Base-by-base conservation (phyloP, 148 eudicot species). In the Silene uniflora region DNA sequence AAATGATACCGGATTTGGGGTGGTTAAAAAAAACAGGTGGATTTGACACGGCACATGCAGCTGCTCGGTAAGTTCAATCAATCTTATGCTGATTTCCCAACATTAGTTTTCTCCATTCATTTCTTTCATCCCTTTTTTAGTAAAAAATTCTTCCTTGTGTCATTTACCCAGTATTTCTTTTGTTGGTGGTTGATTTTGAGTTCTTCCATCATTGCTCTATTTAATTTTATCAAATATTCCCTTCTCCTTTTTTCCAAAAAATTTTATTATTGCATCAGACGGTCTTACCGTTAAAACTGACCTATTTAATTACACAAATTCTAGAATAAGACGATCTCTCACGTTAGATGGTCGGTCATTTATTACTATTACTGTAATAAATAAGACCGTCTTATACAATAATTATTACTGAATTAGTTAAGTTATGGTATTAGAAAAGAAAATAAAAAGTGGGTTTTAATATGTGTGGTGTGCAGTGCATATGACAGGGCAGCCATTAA, bases 401-500 rank as follows among this genome's bases (percentile, higher is more conserved):
- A n/a, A n/a, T n/a, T n/a, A n/a, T n/a, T n/a, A n/a, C n/a, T n/a
- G n/a, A n/a, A n/a, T n/a, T n/a, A n/a, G n/a, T n/a, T n/a, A n/a
- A n/a, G n/a, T n/a, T 39, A 7, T 6, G 10, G 6, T 6, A 2
- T 32, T 32, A 0, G 35, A 32, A 32, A 32, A 32, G 2, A 2
- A 4, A 32, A 32, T 32, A 39, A 39, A 39, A 39, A 39, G 10
- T 39, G 44, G 8, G 44, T 6, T 39, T 39, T 6, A 42, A 1
- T 4, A 21, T 73, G 77, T 76, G 56, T 81, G 76, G 66, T 55
- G 19, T 75, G 66, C 93, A 94, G 98, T 39, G 98, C 98, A 12
- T 94, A 94, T 79, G 98, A 94, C 86, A 85, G 97, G 76, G 98
- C 98, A 29, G 98, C 98, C n/a, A 92, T 94, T 60, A 94, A 92